Conservation (phyloP, 352 stramenopile genomes). For the Phytopythium boreale region DNA sequence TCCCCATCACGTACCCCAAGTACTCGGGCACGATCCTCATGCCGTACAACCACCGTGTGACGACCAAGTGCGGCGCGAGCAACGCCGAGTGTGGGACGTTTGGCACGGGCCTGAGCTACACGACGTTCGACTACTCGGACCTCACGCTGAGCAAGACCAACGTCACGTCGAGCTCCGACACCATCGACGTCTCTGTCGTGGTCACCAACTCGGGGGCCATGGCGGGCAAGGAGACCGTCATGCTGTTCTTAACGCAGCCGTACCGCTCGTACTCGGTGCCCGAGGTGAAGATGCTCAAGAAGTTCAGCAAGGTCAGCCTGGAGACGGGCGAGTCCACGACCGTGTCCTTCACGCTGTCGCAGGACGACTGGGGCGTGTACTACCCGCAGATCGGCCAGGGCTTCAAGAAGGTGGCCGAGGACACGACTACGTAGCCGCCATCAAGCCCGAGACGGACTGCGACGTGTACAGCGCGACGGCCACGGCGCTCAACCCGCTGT, state of each 20-base stretch:
- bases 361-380: too few relatives aligned
- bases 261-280: slow-evolving; percentile 49
- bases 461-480: slow-evolving; percentile 42
- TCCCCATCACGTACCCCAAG: slow-evolving; percentile 79
- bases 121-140: slow-evolving; percentile 49
- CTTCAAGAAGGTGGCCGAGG: slow-evolving; percentile 49
- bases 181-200: neutral
- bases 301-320: slow-evolving; percentile 45
- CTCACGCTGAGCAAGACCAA: slow-evolving; percentile 33
- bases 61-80: slow-evolving; percentile 21
- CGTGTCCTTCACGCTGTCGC: neutral
- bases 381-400: slow-evolving; percentile 7
- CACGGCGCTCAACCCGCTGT: neutral
- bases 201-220: neutral
- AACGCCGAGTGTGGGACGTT: slow-evolving; percentile 58
- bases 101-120: slow-evolving; percentile 70
- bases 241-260: slow-evolving; percentile 71
- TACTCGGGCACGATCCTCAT: slow-evolving; percentile 43
- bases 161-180: slow-evolving; percentile 3
- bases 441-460: slow-evolving; percentile 71
- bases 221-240: slow-evolving; percentile 24
- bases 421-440: slow-evolving; percentile 57
- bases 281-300: slow-evolving; percentile 75
- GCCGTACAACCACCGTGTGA: slow-evolving; percentile 57
- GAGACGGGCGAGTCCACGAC: neutral